Base-by-base conservation (phyloP, 2,329 filamentous ascomycete species). In the Xylariaceae sp. region DNA sequence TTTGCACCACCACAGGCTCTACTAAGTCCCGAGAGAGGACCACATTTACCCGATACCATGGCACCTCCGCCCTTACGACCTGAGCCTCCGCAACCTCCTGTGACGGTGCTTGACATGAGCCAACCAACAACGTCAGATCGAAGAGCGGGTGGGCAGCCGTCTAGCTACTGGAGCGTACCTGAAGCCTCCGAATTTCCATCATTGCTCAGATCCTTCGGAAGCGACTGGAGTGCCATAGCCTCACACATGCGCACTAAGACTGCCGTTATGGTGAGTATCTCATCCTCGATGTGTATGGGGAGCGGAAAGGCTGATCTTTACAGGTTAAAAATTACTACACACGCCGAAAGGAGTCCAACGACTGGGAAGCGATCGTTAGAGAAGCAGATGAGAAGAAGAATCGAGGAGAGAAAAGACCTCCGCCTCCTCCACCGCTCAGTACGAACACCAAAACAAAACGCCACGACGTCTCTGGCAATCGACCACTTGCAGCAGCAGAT, bases 101-200 rank as follows among this genome's bases (percentile, higher is more conserved):
- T 77, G 50, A 62, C 75, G 11, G 76, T 75, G 22, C 77, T 82
- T 56, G 80, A 81, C 52, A 63, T 80, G 43, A 60, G 68, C 2
- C 72, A 74, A 52, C 60, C 65, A 19, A 47, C 67, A 12, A 69
- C 70, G 36, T 66, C 69, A 33, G 78, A 83, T 57, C 76, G 78
- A 39, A 80, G 78, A 51, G 67, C 70, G 10, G 74, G 75, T 18
- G 71, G 71, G 48, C 83, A 85, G 56, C 82, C 86, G 12, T 90
- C 86, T 1, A 92, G 88, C 67, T 94, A 94, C 66, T 94, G 89
- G 89, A 92, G 88, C 61, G 88, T 92, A 18, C 86, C 86, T 1
- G 89, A 94, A 69, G 78, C 86, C 47, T 86, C 78, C 42, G 88
- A 91, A 61, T 94, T 94, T 67, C 83, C 85, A 33, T 79, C 77